These are phyloP conservation scores for Clohesyomyces aquaticus DNA, from an alignment of 495 filamentous ascomycete species.

Conservation along the genomic window DNA sequence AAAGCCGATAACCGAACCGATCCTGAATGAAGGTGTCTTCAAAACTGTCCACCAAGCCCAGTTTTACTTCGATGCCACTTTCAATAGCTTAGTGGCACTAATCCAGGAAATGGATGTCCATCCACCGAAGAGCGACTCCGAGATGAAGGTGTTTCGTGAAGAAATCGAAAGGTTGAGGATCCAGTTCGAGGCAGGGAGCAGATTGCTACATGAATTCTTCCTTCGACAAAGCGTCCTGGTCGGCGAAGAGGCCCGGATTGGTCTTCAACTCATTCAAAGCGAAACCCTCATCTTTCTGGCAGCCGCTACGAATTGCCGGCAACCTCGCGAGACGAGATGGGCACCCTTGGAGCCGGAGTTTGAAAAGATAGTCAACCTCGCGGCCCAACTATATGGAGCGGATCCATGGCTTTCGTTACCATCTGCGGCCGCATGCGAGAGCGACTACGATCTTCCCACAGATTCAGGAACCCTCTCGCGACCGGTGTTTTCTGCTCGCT, in stretches of 20 bases:
- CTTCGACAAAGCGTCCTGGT: conserved; percentile 3
- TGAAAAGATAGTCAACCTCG: conserved; percentile 19
- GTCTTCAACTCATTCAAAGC: conserved; percentile 16
- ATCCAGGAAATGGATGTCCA: conserved; percentile 10
- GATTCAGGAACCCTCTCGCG: neutral
- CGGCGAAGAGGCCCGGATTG: conserved; percentile 9
- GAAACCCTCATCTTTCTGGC: conserved; percentile 11
- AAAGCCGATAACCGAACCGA: conserved; percentile 9
- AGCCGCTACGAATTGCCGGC: neutral
- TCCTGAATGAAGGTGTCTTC: neutral
- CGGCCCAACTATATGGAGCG: conserved; percentile 21
- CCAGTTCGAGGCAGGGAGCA: conserved; percentile 8
- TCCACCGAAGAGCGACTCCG: neutral
- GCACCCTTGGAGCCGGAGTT: conserved; percentile 19
- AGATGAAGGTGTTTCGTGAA: neutral
- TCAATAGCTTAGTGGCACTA: conserved; percentile 26
- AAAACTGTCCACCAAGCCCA: conserved; percentile 22
- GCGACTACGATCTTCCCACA: conserved; percentile 7
- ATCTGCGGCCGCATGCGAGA: neutral
- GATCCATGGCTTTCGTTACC: neutral
- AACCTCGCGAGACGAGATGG: conserved; percentile 13
- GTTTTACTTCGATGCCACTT: conserved; percentile 23
- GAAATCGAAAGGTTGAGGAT: neutral
- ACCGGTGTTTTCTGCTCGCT: conserved; percentile 29
- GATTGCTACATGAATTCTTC: conserved; percentile 21